These are phyloP conservation scores for Epichloe gansuensis DNA, from an alignment of 2,329 filamentous ascomycete species.

Conservation along the genomic window DNA sequence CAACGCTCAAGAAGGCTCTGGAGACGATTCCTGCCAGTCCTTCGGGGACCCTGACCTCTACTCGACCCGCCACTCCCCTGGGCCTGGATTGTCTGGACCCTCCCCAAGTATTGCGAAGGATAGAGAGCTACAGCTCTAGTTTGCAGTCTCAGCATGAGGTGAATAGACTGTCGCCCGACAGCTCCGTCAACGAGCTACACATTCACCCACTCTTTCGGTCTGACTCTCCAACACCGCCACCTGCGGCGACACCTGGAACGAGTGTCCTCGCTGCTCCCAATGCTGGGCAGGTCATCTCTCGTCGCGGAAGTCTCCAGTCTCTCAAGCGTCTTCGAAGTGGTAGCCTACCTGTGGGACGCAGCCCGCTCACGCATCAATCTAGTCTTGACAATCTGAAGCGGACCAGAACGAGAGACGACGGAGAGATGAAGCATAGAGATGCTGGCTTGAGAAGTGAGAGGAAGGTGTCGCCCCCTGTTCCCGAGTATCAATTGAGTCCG, in stretches of 20 bases:
- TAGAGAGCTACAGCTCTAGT: slow-evolving; percentile 39
- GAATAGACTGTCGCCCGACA: slow-evolving; percentile 10
- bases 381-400: slow-evolving; percentile 28
- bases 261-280: slow-evolving; percentile 58
- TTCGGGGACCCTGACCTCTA: slow-evolving; percentile 50
- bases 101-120: slow-evolving; percentile 30
- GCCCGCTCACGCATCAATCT: slow-evolving; percentile 35
- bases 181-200: slow-evolving; percentile 43
- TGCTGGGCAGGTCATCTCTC: slow-evolving; percentile 50
- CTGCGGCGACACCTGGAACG: slow-evolving; percentile 54
- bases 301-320: slow-evolving; percentile 36
- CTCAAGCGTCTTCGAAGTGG: slow-evolving; percentile 42
- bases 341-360: slow-evolving; percentile 33
- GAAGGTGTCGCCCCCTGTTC: slow-evolving; percentile 46
- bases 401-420: neutral
- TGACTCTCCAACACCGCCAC: slow-evolving; percentile 55
- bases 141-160: slow-evolving; percentile 18
- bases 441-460: slow-evolving; percentile 20
- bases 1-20: slow-evolving; percentile 38
- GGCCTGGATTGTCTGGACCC: slow-evolving; percentile 33
- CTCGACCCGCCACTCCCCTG: slow-evolving; percentile 42
- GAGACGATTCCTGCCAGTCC: slow-evolving; percentile 61
- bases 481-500: slow-evolving; percentile 45
- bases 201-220: slow-evolving; percentile 70
- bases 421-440: neutral